These are phyloP conservation scores for Scedosporium boydii DNA, from an alignment of 2,329 filamentous ascomycete species.

Conservation along the genomic window DNA sequence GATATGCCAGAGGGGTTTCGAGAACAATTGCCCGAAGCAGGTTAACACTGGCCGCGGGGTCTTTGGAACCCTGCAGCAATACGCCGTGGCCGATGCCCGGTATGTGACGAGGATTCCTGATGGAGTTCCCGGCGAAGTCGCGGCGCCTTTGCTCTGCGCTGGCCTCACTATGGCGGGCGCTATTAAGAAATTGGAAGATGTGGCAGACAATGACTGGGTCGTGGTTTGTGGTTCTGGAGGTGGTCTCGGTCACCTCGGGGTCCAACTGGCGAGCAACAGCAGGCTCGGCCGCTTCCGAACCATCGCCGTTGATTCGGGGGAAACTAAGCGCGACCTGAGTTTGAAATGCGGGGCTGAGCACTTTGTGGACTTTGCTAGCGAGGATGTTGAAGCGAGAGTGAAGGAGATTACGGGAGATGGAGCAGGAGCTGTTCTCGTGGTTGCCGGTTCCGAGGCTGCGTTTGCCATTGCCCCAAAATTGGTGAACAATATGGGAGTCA, in stretches of 20 bases:
- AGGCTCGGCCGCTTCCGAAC: constrained; percentile 13
- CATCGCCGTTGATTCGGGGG: constrained; percentile 19
- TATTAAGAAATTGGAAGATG: constrained; percentile 10
- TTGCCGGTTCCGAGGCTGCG: constrained; percentile 16
- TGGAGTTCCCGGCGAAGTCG: constrained; percentile 12
- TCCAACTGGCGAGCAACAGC: constrained; percentile 18
- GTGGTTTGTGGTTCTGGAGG: constrained; percentile 21
- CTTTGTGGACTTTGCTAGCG: constrained; percentile 17
- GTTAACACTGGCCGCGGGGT: constrained; percentile 29
- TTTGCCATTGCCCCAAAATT: constrained; percentile 15
- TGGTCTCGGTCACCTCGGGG: constrained; percentile 22
- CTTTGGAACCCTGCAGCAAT: constrained; percentile 21
- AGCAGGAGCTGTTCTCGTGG: constrained; percentile 17
- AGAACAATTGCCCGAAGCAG: constrained; percentile 30
- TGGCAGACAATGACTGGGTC: constrained; percentile 17
- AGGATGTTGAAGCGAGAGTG: constrained; percentile 14
- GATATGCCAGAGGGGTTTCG: constrained; percentile 21
- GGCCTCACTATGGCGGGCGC: constrained; percentile 23
- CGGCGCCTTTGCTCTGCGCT: constrained; percentile 21
- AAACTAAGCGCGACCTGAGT: constrained; percentile 13
- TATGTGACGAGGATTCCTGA: constrained; percentile 19
- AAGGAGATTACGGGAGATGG: constrained; percentile 18
- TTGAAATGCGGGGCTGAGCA: constrained; percentile 15
- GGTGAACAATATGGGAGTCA: constrained; percentile 16
- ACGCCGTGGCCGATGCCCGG: constrained; percentile 18